Evolutionary conservation across 2,329 filamentous ascomycete genomes (phyloP), one percentile per base, ranked within the genome.

Genomic region (Trichophyton schoenleinii): DNA sequence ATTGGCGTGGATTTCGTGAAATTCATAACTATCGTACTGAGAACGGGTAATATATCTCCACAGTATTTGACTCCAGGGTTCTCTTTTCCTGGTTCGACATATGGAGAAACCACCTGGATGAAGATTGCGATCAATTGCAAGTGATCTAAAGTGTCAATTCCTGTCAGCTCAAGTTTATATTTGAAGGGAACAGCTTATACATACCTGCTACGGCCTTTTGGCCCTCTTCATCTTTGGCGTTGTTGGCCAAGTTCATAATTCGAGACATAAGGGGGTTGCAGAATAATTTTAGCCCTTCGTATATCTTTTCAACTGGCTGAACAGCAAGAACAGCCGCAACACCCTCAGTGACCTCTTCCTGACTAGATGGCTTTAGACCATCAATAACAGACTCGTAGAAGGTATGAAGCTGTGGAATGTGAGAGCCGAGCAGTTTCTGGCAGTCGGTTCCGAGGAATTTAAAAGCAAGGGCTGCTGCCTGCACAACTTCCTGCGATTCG

Each of bases 371-470:
- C 6, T 91, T 91, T 15, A 99, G 80, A 67, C 87, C 88, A 72
- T 96, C 89, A 42, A 97, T 81, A 55, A 96, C 87, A 66, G 88
- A 86, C 69, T 95, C 85, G 73, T 96, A 99, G 73, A 99, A 99
- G 2, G 85, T 82, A 73, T 99, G 94, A 15, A 99, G 80, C 68
- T 96, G 89, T 7, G 86, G 74, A 41, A 95, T 89, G 71, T 95
- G 91, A 3, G 83, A 85, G 66, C 89, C 88, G 25, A 99, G 81
- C 41, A 96, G 80, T 69, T 90, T 85, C 67, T 88, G 90, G 78
- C 94, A 99, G 75, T 99, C 94, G 13, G 87, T 91, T 70, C 95
- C 97, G 75, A 99, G 91, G 78, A 94, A 99, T 69, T 95, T 95
- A 78, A 99, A 91, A 1, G 94, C 88, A 73, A 97, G 84, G 4